phyloP scores from a whole-genome alignment of 2,329 filamentous ascomycete species.

The Ophiostoma himal-ulmi region DNA sequence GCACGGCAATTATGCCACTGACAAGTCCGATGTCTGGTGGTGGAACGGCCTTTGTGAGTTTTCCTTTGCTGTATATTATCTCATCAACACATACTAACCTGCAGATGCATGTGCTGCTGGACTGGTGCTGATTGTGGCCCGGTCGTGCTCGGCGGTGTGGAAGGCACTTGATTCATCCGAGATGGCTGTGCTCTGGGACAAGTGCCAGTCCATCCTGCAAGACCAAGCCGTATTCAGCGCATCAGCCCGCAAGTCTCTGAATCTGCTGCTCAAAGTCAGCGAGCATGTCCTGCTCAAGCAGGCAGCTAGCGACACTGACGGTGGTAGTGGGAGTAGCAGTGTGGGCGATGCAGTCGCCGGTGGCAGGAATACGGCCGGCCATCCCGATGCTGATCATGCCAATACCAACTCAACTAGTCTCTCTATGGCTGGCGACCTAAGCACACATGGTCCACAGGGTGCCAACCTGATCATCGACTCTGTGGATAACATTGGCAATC shows the following conservation, averaged over 20 bases:
- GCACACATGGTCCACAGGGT: neutral
- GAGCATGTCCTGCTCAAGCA: constrained; percentile 21
- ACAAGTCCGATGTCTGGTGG: constrained; percentile 22
- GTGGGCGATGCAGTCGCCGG: neutral
- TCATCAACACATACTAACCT: neutral
- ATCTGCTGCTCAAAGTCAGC: constrained; percentile 20
- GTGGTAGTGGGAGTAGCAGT: neutral
- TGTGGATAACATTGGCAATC: neutral
- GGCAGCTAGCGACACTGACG: constrained; percentile 7
- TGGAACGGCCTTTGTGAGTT: constrained; percentile 23
- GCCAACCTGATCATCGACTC: neutral
- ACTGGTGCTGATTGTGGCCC: constrained; percentile 22
- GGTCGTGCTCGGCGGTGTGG: constrained; percentile 21
- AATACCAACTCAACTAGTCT: neutral
- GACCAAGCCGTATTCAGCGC: constrained; percentile 21
- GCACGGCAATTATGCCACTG: constrained; percentile 17
- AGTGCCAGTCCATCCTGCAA: constrained; percentile 21
- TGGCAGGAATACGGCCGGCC: neutral
- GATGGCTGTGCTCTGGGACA: constrained; percentile 19
- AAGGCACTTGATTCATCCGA: constrained; percentile 18
- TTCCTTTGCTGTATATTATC: neutral
- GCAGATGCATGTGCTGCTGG: constrained; percentile 22
- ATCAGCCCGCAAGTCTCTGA: constrained; percentile 20
- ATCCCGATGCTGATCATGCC: neutral
- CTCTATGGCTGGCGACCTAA: neutral